Percentiles rank a stretch among this genome's conserved stretches.
These are phyloP conservation scores for Gaultheria prostrata DNA, from an alignment of 148 eudicot genomes.

Conservation along the genomic window DNA sequence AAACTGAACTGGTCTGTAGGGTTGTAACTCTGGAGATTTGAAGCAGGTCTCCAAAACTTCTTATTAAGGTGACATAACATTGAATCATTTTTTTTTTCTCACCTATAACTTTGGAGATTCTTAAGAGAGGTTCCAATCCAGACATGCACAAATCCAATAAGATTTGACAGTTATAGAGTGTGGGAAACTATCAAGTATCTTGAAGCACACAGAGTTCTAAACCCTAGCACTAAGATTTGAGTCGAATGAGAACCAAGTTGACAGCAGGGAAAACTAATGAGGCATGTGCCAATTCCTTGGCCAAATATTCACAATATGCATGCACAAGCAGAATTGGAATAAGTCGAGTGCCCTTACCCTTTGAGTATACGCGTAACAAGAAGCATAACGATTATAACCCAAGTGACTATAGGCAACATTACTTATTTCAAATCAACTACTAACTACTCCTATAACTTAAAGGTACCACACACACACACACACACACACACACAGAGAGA, in stretches of 20 bases:
- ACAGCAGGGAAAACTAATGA: not conserved
- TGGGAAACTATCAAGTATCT: not conserved
- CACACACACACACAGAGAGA: not conserved
- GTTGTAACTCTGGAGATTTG: not conserved
- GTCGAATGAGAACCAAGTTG: not conserved
- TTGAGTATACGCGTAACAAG: not conserved
- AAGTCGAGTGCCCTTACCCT: not conserved
- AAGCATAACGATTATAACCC: not conserved
- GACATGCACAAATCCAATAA: not conserved
- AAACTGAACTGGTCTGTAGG: not conserved
- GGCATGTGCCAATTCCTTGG: not conserved
- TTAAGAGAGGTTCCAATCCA: constrained; percentile 1
- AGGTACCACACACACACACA: not conserved
- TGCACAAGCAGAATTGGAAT: not conserved
- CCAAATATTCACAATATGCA: not conserved
- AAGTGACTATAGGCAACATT: not conserved
- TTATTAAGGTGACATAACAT: not conserved
- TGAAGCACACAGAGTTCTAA: not conserved
- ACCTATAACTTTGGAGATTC: not conserved
- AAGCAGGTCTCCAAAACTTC: not conserved
- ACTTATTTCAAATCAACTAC: not conserved
- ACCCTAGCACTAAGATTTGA: not conserved
- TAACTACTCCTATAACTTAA: not conserved
- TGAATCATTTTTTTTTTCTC: not conserved
- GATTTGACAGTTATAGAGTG: not conserved